Percentiles rank a stretch among this genome's conserved stretches.
Conservation (phyloP, 2,329 filamentous ascomycete genomes). For the Talaromyces amestolkiae region DNA sequence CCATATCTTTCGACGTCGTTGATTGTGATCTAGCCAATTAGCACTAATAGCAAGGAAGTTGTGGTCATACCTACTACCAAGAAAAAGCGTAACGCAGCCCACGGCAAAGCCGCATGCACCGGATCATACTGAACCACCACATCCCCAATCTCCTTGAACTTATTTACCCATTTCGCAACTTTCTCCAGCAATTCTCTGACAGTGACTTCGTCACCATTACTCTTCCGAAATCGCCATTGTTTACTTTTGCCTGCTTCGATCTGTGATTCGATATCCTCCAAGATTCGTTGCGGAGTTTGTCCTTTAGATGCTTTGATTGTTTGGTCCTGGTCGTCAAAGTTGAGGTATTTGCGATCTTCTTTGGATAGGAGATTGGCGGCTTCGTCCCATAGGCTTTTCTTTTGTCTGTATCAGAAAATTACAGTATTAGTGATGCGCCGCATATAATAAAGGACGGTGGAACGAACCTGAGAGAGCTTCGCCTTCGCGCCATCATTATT, state of each 20-base stretch:
- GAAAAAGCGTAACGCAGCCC: neutral
- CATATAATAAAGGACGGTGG: neutral
- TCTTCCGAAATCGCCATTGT: neutral
- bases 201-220: neutral
- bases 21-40: neutral
- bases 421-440: neutral
- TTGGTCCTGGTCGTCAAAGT: neutral
- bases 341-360: neutral
- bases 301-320: neutral
- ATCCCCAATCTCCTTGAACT: slow-evolving; percentile 6
- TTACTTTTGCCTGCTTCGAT: neutral
- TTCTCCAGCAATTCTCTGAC: neutral
- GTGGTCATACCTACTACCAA: neutral
- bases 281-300: neutral
- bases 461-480: neutral
- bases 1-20: neutral
- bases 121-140: neutral
- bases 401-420: neutral
- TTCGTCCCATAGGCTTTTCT: neutral
- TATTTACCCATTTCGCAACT: slow-evolving; percentile 3
- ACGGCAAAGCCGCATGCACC: neutral
- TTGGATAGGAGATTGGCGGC: neutral
- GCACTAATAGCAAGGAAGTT: no score
- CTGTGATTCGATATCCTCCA: neutral
- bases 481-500: neutral